A percentile compares a stretch with the other conserved stretches of the same genome.
phyloP scores from a whole-genome alignment of 2,329 filamentous ascomycete genomes.

The Nemania serpens region DNA sequence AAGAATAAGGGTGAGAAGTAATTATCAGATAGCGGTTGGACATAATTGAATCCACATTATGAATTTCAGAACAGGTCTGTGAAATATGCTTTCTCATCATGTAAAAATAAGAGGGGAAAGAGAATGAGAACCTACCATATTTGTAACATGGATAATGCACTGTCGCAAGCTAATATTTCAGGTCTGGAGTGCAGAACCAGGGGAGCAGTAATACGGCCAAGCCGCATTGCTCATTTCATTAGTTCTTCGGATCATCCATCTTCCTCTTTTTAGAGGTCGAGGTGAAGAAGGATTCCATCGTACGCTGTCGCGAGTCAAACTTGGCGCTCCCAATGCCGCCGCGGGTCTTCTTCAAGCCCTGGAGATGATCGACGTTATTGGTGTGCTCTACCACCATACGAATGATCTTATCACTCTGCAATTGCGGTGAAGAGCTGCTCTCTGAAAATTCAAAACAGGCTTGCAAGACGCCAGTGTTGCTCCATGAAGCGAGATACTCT shows the following conservation, averaged over 20 bases:
- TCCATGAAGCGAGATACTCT: constrained; percentile 49
- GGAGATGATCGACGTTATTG: constrained; percentile 74
- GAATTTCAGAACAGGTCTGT: constrained; percentile 81
- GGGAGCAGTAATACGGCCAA: not conserved
- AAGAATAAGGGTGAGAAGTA: not conserved
- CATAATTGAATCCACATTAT: constrained; percentile 71
- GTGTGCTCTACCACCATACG: constrained; percentile 58
- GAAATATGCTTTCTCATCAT: constrained; percentile 75
- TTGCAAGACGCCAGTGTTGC: constrained; percentile 52
- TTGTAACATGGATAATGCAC: not conserved
- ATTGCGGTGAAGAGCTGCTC: not conserved
- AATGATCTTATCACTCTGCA: constrained; percentile 36
- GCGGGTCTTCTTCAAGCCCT: constrained; percentile 74
- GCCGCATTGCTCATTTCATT: constrained; percentile 10
- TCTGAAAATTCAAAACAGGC: constrained; percentile 24
- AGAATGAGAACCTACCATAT: constrained; percentile 47
- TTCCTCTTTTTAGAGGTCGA: constrained; percentile 55
- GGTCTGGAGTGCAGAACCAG: not conserved
- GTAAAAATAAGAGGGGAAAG: constrained; percentile 42
- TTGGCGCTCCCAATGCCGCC: constrained; percentile 81
- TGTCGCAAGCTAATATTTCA: not conserved
- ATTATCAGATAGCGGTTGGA: constrained; percentile 81
- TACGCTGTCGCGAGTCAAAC: constrained; percentile 76
- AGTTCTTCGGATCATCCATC: constrained; percentile 34
- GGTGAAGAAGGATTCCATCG: constrained; percentile 75